A percentile compares a stretch with the other conserved stretches of the same genome.
Evolutionary conservation across 78 protist genomes (phyloP).

Genomic region (Dictyostelium brefeldianum): DNA sequence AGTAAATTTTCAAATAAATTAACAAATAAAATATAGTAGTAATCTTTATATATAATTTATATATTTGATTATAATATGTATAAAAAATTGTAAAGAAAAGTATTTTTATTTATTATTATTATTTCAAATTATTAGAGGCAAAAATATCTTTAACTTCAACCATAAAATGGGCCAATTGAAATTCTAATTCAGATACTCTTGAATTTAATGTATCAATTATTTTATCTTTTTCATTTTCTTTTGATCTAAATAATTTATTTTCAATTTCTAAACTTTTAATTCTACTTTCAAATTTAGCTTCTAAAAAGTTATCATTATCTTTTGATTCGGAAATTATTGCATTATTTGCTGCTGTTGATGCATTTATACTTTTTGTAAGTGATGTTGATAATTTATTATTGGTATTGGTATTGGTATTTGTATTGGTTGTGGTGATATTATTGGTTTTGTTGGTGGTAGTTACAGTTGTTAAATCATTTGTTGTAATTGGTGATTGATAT

Average conservation of each 20-base stretch:
- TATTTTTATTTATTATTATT: not conserved
- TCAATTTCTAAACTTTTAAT: constrained; percentile 47
- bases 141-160: constrained; percentile 31
- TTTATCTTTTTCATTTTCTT: constrained; percentile 28
- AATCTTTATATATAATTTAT: no score
- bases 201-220: constrained; percentile 5
- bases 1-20: no score
- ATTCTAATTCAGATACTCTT: constrained; percentile 48
- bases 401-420: not conserved
- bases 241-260: constrained; percentile 11
- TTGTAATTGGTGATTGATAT: not conserved
- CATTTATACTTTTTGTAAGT: not conserved
- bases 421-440: not conserved
- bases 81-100: no score
- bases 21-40: no score
- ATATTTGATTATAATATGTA: no score
- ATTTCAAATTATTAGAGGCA: not conserved
- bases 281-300: constrained; percentile 44
- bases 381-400: not conserved
- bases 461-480: not conserved
- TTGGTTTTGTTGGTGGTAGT: not conserved
- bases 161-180: constrained; percentile 41
- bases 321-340: not conserved
- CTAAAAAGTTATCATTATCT: not conserved
- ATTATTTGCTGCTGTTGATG: not conserved